Evolutionary conservation across 257 asterid genomes (phyloP).

Genomic region (Gardenia jasminoides): DNA sequence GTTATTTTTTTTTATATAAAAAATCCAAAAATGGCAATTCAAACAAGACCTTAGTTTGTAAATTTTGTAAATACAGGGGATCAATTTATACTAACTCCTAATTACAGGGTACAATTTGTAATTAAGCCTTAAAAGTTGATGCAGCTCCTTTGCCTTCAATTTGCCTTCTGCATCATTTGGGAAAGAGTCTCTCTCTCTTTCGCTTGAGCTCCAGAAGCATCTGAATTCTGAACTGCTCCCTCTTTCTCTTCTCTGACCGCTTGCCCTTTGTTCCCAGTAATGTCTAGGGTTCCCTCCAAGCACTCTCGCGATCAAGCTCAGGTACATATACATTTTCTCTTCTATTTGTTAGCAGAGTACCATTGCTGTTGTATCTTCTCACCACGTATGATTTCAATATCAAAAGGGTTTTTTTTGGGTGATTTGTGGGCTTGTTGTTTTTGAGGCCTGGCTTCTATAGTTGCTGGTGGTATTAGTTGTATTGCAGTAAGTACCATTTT

Average conservation of each 20-base stretch:
- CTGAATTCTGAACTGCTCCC: not conserved
- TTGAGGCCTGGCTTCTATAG: not conserved
- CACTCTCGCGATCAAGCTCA: conserved; percentile 60
- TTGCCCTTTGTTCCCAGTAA: conserved; percentile 14
- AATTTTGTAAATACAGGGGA: too few relatives aligned
- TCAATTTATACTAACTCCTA: too few relatives aligned
- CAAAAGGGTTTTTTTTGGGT: not conserved
- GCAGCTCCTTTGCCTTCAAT: too few relatives aligned
- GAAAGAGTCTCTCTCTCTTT: too few relatives aligned
- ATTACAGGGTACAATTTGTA: too few relatives aligned
- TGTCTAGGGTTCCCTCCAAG: conserved; percentile 66
- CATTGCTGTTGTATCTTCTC: not conserved
- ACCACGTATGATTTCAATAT: not conserved
- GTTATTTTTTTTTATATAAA: too few relatives aligned
- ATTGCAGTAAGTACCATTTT: not conserved
- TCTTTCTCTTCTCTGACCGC: not conserved
- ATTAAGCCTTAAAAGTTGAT: too few relatives aligned
- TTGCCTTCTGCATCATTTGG: too few relatives aligned
- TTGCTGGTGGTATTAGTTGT: not conserved
- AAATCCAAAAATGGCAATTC: too few relatives aligned
- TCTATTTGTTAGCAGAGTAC: not conserved
- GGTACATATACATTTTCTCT: conserved; percentile 30
- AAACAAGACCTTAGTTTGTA: too few relatives aligned
- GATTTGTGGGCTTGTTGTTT: not conserved
- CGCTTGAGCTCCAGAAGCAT: too few relatives aligned